phyloP scores from a whole-genome alignment of 306 rosid species.

The Prunus mongolica region DNA sequence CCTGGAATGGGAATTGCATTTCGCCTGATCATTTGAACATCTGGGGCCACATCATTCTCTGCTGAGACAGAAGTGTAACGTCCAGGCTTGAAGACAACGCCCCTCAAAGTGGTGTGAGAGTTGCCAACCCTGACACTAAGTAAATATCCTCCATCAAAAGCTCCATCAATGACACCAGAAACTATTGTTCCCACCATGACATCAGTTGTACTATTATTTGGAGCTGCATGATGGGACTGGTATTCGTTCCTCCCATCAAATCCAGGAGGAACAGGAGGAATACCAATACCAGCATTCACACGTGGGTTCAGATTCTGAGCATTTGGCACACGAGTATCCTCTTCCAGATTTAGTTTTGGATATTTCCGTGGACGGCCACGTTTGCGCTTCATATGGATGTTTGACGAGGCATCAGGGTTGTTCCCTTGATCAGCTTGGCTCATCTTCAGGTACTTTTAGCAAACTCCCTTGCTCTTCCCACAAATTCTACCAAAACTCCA shows the following conservation, averaged over 20 bases:
- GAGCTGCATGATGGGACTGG: slow-evolving; percentile 45
- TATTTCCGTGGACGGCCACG: slow-evolving; percentile 97
- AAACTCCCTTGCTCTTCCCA: slow-evolving; percentile 3
- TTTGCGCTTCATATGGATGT: slow-evolving; percentile 74
- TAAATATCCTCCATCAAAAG: slow-evolving; percentile 90
- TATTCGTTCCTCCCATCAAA: slow-evolving; percentile 45
- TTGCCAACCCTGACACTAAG: slow-evolving; percentile 75
- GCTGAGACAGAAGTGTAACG: slow-evolving; percentile 62
- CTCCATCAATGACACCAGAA: slow-evolving; percentile 82
- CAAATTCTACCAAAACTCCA: neutral
- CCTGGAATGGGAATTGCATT: slow-evolving; percentile 50
- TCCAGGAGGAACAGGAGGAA: slow-evolving; percentile 43
- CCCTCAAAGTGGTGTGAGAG: slow-evolving; percentile 68
- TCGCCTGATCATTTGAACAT: slow-evolving; percentile 72
- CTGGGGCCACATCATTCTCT: slow-evolving; percentile 85
- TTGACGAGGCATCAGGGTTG: slow-evolving; percentile 51
- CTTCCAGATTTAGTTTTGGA: slow-evolving; percentile 52
- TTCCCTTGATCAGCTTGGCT: slow-evolving; percentile 50
- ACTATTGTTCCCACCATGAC: slow-evolving; percentile 64
- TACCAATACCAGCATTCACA: slow-evolving; percentile 23
- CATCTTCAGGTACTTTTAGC: slow-evolving; percentile 37
- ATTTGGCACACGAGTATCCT: slow-evolving; percentile 24
- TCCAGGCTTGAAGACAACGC: slow-evolving; percentile 85
- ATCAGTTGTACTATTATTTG: slow-evolving; percentile 34
- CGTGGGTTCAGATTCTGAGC: slow-evolving; percentile 35